Evolutionary conservation across 352 stramenopile genomes (phyloP).

Genomic region (Phytophthora idaei): DNA sequence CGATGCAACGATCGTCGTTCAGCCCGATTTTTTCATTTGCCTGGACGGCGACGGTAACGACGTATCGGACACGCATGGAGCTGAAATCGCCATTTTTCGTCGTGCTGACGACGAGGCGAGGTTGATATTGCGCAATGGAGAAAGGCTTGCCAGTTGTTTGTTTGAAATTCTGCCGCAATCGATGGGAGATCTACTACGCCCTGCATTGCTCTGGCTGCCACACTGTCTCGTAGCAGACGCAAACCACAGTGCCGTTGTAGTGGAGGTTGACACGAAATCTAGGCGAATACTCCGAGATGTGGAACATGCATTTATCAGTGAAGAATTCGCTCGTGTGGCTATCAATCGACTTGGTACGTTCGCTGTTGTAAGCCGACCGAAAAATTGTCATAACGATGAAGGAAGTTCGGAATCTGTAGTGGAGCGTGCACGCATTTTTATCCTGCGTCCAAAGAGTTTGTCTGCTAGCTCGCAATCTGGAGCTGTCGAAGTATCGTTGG

Average conservation of each 20-base stretch:
- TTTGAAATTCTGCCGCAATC: constrained; percentile 49
- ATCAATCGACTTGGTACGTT: constrained; percentile 29
- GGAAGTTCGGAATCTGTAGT: constrained; percentile 3
- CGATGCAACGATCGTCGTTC: constrained; percentile 50
- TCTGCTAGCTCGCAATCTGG: not conserved
- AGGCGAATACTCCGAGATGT: constrained; percentile 31
- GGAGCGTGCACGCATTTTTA: constrained; percentile 17
- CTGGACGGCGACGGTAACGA: constrained; percentile 45
- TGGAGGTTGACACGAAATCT: constrained; percentile 35
- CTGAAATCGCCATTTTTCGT: constrained; percentile 50
- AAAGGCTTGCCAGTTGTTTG: constrained; percentile 51
- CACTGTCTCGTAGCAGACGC: constrained; percentile 22
- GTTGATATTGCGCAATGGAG: constrained; percentile 26
- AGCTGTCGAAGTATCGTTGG: constrained; percentile 11
- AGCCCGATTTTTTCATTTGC: constrained; percentile 57
- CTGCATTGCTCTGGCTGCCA: constrained; percentile 36
- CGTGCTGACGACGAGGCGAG: not conserved
- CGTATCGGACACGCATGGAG: constrained; percentile 54
- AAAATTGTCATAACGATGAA: constrained; percentile 3
- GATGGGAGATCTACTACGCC: constrained; percentile 34
- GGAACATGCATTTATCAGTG: constrained; percentile 6
- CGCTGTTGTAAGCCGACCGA: constrained; percentile 22
- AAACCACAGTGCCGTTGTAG: constrained; percentile 23
- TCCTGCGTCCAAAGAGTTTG: constrained; percentile 16
- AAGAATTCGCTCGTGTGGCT: constrained; percentile 14